Evolutionary conservation across 164 flowering plant genomes (phyloP).

Genomic region (Aristolochia fimbriata): DNA sequence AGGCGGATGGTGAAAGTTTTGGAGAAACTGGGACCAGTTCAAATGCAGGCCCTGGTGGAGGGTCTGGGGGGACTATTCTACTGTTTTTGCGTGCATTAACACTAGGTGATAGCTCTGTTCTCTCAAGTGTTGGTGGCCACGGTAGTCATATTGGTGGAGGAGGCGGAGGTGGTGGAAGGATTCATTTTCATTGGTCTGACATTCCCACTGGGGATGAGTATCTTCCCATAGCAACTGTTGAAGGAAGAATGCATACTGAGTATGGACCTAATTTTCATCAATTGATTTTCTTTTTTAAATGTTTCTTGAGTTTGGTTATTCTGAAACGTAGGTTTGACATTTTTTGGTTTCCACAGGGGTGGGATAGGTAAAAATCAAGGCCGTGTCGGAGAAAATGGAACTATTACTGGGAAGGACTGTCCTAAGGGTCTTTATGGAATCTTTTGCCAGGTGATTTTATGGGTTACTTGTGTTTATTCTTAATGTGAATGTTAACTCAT

Average conservation of each 20-base stretch:
- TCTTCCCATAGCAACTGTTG: slow-evolving; percentile 48
- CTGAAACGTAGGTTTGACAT: not conserved
- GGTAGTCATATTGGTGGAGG: slow-evolving; percentile 72
- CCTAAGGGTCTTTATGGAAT: slow-evolving; percentile 89
- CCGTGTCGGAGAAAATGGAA: slow-evolving; percentile 60
- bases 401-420: slow-evolving; percentile 76
- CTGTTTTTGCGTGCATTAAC: slow-evolving; percentile 50
- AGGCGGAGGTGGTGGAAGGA: slow-evolving; percentile 93
- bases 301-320: not conserved
- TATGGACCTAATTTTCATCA: slow-evolving; percentile 11
- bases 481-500: not conserved
- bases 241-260: slow-evolving; percentile 54
- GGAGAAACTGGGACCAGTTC: slow-evolving; percentile 21
- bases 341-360: slow-evolving; percentile 42
- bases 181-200: slow-evolving; percentile 91
- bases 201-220: slow-evolving; percentile 73
- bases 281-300: not conserved
- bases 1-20: slow-evolving; percentile 80
- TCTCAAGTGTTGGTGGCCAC: slow-evolving; percentile 77
- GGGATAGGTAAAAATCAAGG: slow-evolving; percentile 59
- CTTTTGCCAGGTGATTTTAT: slow-evolving; percentile 62
- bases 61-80: slow-evolving; percentile 93
- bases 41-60: slow-evolving; percentile 71
- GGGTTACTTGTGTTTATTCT: not conserved
- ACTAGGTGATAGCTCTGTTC: slow-evolving; percentile 38